These are phyloP conservation scores for Heterobasidion irregulare DNA, from an alignment of 1,284 basidiomycete genomes.

Conservation along the genomic window DNA sequence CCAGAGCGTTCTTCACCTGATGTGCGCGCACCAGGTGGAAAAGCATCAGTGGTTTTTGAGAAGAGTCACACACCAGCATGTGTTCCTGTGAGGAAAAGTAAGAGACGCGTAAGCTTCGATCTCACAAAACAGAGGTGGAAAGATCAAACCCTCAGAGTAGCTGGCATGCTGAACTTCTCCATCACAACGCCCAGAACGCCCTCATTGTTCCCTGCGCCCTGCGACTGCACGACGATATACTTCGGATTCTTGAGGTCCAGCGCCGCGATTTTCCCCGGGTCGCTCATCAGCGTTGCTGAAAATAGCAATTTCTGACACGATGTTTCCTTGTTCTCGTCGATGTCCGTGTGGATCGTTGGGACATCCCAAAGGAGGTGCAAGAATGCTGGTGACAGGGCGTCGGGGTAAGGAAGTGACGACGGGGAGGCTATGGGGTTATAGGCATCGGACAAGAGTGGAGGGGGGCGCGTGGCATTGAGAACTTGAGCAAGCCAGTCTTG, in stretches of 20 bases:
- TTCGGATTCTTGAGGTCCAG: slow-evolving; percentile 76
- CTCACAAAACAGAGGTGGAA: neutral
- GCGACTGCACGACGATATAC: slow-evolving; percentile 78
- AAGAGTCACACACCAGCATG: slow-evolving; percentile 76
- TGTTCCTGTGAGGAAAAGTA: slow-evolving; percentile 54
- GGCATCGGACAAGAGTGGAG: slow-evolving; percentile 20
- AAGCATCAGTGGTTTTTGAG: slow-evolving; percentile 84
- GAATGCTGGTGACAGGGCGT: slow-evolving; percentile 55
- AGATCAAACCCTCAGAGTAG: slow-evolving; percentile 54
- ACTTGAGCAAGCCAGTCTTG: slow-evolving; percentile 91
- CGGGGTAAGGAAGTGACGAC: slow-evolving; percentile 22
- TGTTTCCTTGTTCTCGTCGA: slow-evolving; percentile 44
- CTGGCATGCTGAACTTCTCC: slow-evolving; percentile 81
- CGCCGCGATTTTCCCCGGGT: slow-evolving; percentile 87
- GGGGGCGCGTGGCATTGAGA: slow-evolving; percentile 54
- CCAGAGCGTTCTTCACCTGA: slow-evolving; percentile 64
- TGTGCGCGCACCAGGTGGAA: slow-evolving; percentile 75
- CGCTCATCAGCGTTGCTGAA: slow-evolving; percentile 92
- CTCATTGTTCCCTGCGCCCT: slow-evolving; percentile 25
- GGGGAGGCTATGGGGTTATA: neutral
- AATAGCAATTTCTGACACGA: slow-evolving; percentile 96
- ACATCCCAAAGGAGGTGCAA: slow-evolving; percentile 34
- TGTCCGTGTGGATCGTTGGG: slow-evolving; percentile 34
- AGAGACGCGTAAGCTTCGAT: neutral
- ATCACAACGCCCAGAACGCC: slow-evolving; percentile 45